phyloP scores from a whole-genome alignment of 768 basidiomycete species.

The Sutorius australiensis region DNA sequence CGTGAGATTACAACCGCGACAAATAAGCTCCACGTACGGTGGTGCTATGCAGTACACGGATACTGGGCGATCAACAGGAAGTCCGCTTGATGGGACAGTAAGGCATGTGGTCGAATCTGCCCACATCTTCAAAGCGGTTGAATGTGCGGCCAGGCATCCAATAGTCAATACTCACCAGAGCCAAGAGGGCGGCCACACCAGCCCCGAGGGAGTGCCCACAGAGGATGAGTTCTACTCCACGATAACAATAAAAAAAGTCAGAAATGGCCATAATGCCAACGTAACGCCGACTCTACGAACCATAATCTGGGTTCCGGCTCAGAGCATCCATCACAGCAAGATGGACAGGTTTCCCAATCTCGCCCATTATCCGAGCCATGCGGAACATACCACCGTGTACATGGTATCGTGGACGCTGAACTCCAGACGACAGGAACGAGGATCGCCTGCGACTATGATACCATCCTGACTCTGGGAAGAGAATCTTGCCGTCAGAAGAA shows the following conservation, averaged over 20 bases:
- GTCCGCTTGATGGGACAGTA: constrained; percentile 62
- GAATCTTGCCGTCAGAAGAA: constrained; percentile 32
- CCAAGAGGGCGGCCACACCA: constrained; percentile 72
- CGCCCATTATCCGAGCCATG: constrained; percentile 79
- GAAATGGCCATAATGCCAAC: background rate
- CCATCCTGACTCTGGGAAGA: constrained; percentile 33
- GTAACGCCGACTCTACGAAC: constrained; percentile 38
- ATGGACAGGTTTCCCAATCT: constrained; percentile 71
- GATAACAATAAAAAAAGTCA: constrained; percentile 1
- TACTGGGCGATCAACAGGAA: constrained; percentile 62
- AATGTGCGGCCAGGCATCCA: background rate
- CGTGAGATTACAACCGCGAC: background rate
- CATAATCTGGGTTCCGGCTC: constrained; percentile 64
- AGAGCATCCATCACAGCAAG: constrained; percentile 69
- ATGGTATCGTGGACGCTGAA: constrained; percentile 41
- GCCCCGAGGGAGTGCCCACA: constrained; percentile 85
- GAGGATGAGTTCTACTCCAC: constrained; percentile 56
- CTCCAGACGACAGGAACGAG: constrained; percentile 20
- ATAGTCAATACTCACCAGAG: constrained; percentile 47
- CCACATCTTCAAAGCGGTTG: constrained; percentile 61
- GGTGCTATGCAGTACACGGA: constrained; percentile 79
- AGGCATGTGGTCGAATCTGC: constrained; percentile 76
- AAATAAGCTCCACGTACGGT: constrained; percentile 47
- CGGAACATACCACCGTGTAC: constrained; percentile 81
- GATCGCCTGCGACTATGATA: constrained; percentile 22